Conservation (phyloP, 129 eudicot species). For the Tagetes erecta region DNA sequence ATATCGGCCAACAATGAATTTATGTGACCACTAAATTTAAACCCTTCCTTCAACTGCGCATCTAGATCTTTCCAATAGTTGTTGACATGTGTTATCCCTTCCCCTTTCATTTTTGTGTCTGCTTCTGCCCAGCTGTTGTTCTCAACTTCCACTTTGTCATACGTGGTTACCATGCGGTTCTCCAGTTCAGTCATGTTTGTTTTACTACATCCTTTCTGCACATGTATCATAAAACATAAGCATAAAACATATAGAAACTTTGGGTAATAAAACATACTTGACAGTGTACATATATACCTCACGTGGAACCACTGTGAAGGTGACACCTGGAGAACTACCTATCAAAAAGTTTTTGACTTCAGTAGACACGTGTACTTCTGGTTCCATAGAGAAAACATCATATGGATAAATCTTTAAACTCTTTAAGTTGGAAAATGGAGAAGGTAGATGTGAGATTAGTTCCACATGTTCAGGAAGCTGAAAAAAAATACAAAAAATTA, state of each 20-base stretch:
- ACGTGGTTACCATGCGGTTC: not conserved
- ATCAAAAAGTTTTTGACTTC: constrained; percentile 10
- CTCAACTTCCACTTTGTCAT: not conserved
- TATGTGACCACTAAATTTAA: too few relatives aligned
- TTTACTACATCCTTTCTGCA: not conserved
- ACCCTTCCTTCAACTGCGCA: not conserved
- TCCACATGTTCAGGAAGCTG: not conserved
- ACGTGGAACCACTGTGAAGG: constrained; percentile 3
- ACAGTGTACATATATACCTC: not conserved
- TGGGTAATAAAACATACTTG: not conserved
- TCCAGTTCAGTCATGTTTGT: not conserved
- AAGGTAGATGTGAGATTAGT: constrained; percentile 6
- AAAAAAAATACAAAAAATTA: not conserved
- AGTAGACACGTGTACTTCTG: not conserved
- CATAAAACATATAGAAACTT: not conserved
- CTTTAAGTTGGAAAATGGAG: constrained; percentile 13
- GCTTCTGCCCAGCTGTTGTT: not conserved
- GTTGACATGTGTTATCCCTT: not conserved
- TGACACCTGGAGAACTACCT: constrained; percentile 2
- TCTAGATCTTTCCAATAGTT: constrained; percentile 5
- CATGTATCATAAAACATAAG: not conserved
- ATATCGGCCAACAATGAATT: not conserved
- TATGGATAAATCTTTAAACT: constrained; percentile 1
- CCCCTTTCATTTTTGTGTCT: not conserved
- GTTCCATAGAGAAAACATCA: not conserved